Conservation (phyloP, 805 yeast species). For the Pichia nakasei region DNA sequence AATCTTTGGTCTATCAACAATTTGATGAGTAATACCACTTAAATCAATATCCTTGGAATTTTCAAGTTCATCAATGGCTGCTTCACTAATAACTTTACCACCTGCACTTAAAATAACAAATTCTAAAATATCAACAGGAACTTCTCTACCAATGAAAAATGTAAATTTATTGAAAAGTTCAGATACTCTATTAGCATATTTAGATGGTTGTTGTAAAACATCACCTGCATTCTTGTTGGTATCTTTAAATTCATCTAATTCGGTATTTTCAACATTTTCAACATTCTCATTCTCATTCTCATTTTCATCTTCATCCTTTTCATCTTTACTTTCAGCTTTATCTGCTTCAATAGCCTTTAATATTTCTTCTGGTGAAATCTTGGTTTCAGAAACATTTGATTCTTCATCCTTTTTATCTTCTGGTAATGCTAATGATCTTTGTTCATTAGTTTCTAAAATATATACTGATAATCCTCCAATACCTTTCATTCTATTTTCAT, state of each 20-base stretch:
- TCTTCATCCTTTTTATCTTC: slow-evolving; percentile 5
- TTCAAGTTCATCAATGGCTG: slow-evolving; percentile 67
- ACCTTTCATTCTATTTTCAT: slow-evolving; percentile 63
- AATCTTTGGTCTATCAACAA: slow-evolving; percentile 85
- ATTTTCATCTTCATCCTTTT: slow-evolving; percentile 28
- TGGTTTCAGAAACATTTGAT: slow-evolving; percentile 26
- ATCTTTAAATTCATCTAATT: slow-evolving; percentile 66
- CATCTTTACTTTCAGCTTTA: slow-evolving; percentile 16
- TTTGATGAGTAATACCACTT: slow-evolving; percentile 78
- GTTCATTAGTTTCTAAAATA: slow-evolving; percentile 52
- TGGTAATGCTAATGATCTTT: slow-evolving; percentile 31
- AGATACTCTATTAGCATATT: slow-evolving; percentile 49
- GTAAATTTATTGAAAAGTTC: slow-evolving; percentile 64
- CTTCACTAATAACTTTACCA: slow-evolving; percentile 77
- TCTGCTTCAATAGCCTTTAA: slow-evolving; percentile 50
- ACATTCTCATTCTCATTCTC: slow-evolving; percentile 29
- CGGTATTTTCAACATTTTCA: slow-evolving; percentile 36
- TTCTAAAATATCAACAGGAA: slow-evolving; percentile 84
- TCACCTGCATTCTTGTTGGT: slow-evolving; percentile 59
- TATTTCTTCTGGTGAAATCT: slow-evolving; percentile 34
- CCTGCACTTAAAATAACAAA: slow-evolving; percentile 81
- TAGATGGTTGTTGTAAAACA: slow-evolving; percentile 60
- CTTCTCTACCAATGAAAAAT: slow-evolving; percentile 91
- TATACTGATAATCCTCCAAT: slow-evolving; percentile 85
- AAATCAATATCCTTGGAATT: slow-evolving; percentile 47